Base-by-base conservation (phyloP, 495 filamentous ascomycete genomes). In the Ascobolus immersus region DNA sequence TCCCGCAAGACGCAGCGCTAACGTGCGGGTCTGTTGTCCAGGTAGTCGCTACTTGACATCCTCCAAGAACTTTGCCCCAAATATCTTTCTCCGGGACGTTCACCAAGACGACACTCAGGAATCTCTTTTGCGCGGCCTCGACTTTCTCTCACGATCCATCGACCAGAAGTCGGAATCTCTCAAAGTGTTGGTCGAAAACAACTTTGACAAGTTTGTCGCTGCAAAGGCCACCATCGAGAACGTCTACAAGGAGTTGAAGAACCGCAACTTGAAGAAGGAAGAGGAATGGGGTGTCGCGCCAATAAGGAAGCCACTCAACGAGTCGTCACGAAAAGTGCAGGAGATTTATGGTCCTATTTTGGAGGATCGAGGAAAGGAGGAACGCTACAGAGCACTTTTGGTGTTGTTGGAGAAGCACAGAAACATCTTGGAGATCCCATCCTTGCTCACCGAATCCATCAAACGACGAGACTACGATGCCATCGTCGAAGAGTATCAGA, bases 211-310 rank as follows among this genome's bases (percentile, higher is more conserved):
- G 21, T 96, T 96, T 53, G 84, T 96, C 21, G 69, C 74, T 8
- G 86, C 89, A 5, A 96, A 96, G 50, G 74, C 79, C 3, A 93
- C 81, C 5, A 94, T 96, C 40, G 86, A 96, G 54, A 81, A 81
- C 57, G 86, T 96, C 23, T 96, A 96, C 53, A 81, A 67, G 22
- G 89, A 94, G 53, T 94, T 96, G 86, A 79, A 81, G 33, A 91
- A 92, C 58, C 91, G 90, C 51, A 82, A 84, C 4, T 57, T 93
- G 24, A 61, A 69, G 9, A 91, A 89, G 49, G 86, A 96, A 49
- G 82, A 76, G 40, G 86, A 96, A 45, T 96, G 89, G 39, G 86
- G 89, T 20, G 73, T 92, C 33, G 64, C 71, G 45, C 82, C 81
- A 5, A 90, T 96, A 36, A 81, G 89, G 41, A 61, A 61, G 5